Conservation (phyloP, 1,139 yeast species). For the Debaryomyces singareniensis region DNA sequence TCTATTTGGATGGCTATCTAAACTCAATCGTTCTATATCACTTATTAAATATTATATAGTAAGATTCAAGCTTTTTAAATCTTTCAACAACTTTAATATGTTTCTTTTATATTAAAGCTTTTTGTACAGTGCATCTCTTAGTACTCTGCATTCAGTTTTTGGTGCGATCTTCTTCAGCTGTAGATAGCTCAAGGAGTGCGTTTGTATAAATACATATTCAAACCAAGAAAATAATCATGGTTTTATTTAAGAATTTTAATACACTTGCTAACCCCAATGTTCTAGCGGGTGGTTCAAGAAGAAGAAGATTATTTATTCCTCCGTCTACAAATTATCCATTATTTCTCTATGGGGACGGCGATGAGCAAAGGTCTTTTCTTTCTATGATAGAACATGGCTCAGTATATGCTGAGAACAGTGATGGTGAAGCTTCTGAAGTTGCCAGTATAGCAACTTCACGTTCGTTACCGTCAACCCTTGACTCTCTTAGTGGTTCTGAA, state of each 20-base stretch:
- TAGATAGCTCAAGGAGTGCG: no score
- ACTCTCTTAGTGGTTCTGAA: constrained; percentile 41
- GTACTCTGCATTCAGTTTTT: no score
- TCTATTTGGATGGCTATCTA: constrained; percentile 42
- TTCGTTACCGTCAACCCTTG: constrained; percentile 61
- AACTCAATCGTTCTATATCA: no score
- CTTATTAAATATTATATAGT: no score
- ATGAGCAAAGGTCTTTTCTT: constrained; percentile 62
- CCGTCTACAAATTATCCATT: constrained; percentile 67
- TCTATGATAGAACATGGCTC: constrained; percentile 37
- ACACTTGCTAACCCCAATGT: constrained; percentile 37
- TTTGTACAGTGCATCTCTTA: no score
- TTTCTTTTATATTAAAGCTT: no score
- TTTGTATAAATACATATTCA: no score
- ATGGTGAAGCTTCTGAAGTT: constrained; percentile 37
- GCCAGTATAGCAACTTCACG: constrained; percentile 50
- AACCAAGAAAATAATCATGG: no score
- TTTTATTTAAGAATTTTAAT: constrained; percentile 35
- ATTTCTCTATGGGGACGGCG: constrained; percentile 55
- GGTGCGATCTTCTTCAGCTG: no score
- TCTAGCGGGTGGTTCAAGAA: constrained; percentile 26
- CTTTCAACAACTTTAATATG: no score
- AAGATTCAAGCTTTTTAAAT: no score
- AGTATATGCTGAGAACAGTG: constrained; percentile 31
- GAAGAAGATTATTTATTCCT: constrained; percentile 52